Conservation (phyloP, 345 rosid genomes). For the Gossypium thurberi region DNA sequence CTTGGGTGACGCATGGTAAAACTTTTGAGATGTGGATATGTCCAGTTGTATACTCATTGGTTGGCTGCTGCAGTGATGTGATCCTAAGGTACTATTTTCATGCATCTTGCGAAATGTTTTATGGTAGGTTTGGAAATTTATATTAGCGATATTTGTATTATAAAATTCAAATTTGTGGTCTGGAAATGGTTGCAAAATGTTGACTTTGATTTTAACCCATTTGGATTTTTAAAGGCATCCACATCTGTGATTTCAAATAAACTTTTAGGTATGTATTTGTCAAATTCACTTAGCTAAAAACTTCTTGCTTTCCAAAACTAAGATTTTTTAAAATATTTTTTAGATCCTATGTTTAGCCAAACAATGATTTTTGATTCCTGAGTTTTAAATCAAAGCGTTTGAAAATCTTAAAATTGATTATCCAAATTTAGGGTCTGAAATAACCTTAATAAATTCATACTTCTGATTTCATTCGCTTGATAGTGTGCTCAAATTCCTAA, state of each 20-base stretch:
- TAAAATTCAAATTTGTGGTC: neutral
- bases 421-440: neutral
- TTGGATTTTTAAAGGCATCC: neutral
- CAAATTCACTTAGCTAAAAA: neutral
- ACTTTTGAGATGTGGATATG: conserved; percentile 86
- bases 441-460: neutral
- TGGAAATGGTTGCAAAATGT: neutral
- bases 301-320: neutral
- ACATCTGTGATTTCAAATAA: neutral
- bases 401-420: conserved; percentile 3
- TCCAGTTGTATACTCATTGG: conserved; percentile 67
- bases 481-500: neutral
- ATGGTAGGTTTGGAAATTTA: neutral
- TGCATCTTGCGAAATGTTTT: neutral
- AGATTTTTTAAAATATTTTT: neutral
- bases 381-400: neutral
- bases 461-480: neutral
- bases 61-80: conserved; percentile 66
- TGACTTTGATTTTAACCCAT: neutral
- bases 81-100: conserved; percentile 53
- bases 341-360: neutral
- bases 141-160: neutral
- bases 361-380: neutral
- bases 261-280: neutral
- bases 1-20: conserved; percentile 73